Conservation (phyloP, 441 rosid species). For the Croton setiger region DNA sequence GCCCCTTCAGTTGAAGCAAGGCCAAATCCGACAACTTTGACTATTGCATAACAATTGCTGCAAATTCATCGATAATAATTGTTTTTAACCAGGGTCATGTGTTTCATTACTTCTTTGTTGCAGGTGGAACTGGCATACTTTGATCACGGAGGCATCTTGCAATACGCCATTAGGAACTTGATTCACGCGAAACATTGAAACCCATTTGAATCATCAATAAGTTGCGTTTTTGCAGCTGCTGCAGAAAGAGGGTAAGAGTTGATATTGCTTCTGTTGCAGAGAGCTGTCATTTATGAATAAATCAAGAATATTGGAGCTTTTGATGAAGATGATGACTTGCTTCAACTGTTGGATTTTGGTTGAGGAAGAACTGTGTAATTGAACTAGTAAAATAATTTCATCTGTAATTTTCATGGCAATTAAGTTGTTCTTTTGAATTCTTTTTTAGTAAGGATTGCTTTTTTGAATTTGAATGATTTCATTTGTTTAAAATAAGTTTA, state of each 20-base stretch:
- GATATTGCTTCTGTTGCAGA: not conserved
- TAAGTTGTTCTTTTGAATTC: too few species aligned
- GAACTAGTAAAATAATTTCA: too few species aligned
- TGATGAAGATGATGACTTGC: too few species aligned
- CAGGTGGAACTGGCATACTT: conserved; percentile 93
- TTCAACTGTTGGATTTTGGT: not conserved
- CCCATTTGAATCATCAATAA: not conserved
- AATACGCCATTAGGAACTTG: conserved; percentile 78
- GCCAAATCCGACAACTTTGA: too few species aligned
- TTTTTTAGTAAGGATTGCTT: too few species aligned
- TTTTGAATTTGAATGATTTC: too few species aligned
- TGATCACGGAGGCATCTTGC: conserved; percentile 88
- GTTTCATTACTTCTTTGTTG: conserved; percentile 15
- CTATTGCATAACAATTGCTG: not conserved
- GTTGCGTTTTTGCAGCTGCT: not conserved
- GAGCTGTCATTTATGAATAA: conserved; percentile 25
- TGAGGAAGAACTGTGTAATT: not conserved
- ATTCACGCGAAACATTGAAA: conserved; percentile 44
- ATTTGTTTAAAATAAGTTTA: too few species aligned
- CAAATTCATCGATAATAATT: not conserved
- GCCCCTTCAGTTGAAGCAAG: too few species aligned
- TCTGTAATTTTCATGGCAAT: too few species aligned
- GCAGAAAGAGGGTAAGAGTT: not conserved
- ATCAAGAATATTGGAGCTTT: not conserved
- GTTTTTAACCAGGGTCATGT: not conserved